A percentile compares a stretch with the other conserved stretches of the same genome.
Evolutionary conservation across 139 green algal genomes (phyloP).

Genomic region (Chlorella vulgaris): DNA sequence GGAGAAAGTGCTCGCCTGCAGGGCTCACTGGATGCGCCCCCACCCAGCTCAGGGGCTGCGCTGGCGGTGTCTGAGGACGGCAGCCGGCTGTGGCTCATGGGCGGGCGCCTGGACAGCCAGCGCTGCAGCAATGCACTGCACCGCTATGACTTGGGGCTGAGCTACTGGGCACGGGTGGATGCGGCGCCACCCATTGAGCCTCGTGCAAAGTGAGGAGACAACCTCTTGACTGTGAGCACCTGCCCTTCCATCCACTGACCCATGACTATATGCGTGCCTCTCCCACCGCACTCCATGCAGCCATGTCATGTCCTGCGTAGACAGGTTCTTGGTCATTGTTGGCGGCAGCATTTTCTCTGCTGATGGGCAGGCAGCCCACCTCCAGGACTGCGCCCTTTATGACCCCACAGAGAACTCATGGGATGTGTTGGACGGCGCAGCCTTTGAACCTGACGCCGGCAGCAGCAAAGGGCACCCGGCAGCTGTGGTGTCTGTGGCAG

Average conservation of each 20-base stretch:
- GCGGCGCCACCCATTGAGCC: slow-evolving; percentile 39
- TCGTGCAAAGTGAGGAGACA: not conserved
- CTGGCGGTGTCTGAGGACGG: slow-evolving; percentile 45
- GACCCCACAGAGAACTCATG: not conserved
- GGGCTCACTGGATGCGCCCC: not conserved
- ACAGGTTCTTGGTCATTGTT: not conserved
- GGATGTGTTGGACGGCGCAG: not conserved
- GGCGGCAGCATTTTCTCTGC: not conserved
- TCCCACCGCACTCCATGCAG: not conserved
- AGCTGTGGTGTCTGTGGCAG: not conserved
- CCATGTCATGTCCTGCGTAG: slow-evolving; percentile 18
- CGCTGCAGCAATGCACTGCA: slow-evolving; percentile 10
- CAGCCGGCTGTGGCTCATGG: slow-evolving; percentile 56
- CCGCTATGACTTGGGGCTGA: slow-evolving; percentile 13
- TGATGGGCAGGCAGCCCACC: not conserved
- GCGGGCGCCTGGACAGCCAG: slow-evolving; percentile 33
- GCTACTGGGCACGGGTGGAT: slow-evolving; percentile 33
- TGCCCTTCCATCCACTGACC: not conserved
- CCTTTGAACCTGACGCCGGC: not conserved
- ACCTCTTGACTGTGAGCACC: too few relatives aligned
- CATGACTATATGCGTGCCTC: not conserved
- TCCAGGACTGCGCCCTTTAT: not conserved
- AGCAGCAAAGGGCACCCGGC: not conserved
- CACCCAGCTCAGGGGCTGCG: slow-evolving; percentile 19
- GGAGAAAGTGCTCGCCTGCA: not conserved